Percentiles rank a stretch among this genome's conserved stretches.
Conservation (phyloP, 345 rosid species). For the Eucalyptus microcorys region DNA sequence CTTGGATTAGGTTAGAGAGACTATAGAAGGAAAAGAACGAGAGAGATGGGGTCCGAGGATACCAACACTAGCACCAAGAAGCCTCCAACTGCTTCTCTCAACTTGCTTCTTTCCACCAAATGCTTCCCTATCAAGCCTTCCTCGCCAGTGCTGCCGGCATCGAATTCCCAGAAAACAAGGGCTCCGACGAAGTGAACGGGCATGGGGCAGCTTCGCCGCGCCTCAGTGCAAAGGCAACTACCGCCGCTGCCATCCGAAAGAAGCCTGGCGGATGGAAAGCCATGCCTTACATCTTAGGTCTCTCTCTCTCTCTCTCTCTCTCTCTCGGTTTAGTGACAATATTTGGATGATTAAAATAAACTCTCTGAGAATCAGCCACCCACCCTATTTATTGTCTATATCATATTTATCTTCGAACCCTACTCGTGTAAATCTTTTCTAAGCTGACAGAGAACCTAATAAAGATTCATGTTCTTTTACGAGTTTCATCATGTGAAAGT, state of each 20-base stretch:
- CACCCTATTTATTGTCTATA: background rate
- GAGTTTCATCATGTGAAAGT: background rate
- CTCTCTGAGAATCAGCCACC: background rate
- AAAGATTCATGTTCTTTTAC: background rate
- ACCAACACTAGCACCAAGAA: background rate
- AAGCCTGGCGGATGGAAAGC: conserved; percentile 76
- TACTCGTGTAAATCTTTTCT: background rate
- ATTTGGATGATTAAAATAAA: background rate
- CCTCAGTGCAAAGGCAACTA: background rate
- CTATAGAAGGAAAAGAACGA: background rate
- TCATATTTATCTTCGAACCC: background rate
- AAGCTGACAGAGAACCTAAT: background rate
- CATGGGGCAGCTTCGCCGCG: background rate
- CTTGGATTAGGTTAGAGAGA: background rate
- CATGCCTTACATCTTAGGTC: conserved; percentile 74
- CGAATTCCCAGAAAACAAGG: background rate
- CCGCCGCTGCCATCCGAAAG: conserved; percentile 1
- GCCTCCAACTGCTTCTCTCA: background rate
- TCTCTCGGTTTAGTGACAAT: background rate
- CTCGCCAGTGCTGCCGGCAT: background rate
- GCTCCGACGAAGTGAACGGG: background rate
- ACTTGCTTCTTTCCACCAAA: conserved; percentile 1
- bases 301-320: background rate
- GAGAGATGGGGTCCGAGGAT: background rate
- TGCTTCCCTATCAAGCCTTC: background rate